Base-by-base conservation (phyloP, 2,329 filamentous ascomycete species). In the Pestalotiopsis sp. region DNA sequence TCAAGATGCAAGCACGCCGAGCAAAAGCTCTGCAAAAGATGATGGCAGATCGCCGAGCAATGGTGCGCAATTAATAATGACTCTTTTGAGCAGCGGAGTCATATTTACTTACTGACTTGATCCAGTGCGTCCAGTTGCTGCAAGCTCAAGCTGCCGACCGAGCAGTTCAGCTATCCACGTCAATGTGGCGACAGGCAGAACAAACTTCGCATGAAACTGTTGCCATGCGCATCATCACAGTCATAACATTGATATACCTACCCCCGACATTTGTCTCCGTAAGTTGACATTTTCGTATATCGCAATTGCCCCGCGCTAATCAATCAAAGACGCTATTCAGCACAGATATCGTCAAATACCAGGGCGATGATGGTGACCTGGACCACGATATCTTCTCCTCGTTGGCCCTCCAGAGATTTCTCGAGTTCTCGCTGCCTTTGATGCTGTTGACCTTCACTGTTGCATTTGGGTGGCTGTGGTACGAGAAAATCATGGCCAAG, bases 1-100 rank as follows among this genome's bases (percentile, higher is more conserved):
- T 75, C 4, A 74, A 75, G 5, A 78, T 79, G 70, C 79, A 82
- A 52, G 72, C 76, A 31, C 67, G 72, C 5, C 72, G 81, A 27
- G 78, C 76, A 4, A 76, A 76, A 61, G 64, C 79, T 12, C 75
- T 82, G 1, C 72, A 72, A 0, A 71, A 75, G 38, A 80, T 79
- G 23, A 76, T 73, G n/a, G 70, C 65, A 3, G 78, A 81, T 65
- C 72, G 80, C 23, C 82, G 80, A 64, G 66, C 62, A 39, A 71
- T 78, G 17, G 74, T 76, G 39, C 11, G 60, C 27, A 23, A 23
- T 31, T 70, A 62, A 62, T 57, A 17, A 57, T 14, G 11, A 57
- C 11, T n/a, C 11, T 7, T 23, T 23, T 23, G 23, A 23, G 23
- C 23, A 23, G 23, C 23, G 23, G 23, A 23, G 23, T 57, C n/a